phyloP scores from a whole-genome alignment of 2,329 filamentous ascomycete species.

The Blumeria graminis region DNA sequence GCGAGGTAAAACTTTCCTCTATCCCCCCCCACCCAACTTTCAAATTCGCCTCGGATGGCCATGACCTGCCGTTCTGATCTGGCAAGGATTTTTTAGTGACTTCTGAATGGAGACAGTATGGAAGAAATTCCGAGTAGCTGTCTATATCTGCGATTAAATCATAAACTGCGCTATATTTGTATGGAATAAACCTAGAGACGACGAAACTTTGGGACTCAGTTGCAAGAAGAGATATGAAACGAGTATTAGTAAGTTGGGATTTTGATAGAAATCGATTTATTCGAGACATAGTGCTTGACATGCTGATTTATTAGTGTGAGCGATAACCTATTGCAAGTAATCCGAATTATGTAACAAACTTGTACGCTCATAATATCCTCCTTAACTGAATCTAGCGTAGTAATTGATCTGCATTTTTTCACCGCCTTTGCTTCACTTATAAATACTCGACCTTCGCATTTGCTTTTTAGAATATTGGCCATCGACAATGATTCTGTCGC shows the following conservation, averaged over 20 bases:
- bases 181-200: conserved; percentile 54
- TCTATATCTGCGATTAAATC: conserved; percentile 69
- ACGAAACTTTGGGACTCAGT: conserved; percentile 35
- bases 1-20: conserved; percentile 60
- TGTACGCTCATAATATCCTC: too few relatives aligned
- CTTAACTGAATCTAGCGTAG: too few relatives aligned
- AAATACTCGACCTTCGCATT: too few relatives aligned
- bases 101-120: conserved; percentile 56
- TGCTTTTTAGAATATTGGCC: too few relatives aligned
- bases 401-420: too few relatives aligned
- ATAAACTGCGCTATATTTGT: conserved; percentile 49
- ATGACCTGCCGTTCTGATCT: conserved; percentile 22
- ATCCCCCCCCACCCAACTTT: conserved; percentile 68
- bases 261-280: conserved; percentile 6
- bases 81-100: conserved; percentile 51
- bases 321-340: too few relatives aligned
- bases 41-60: conserved; percentile 54
- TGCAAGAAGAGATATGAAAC: conserved; percentile 19
- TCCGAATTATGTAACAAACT: too few relatives aligned
- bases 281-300: conserved; percentile 10
- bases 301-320: conserved; percentile 2
- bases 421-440: too few relatives aligned
- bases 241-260: conserved; percentile 11
- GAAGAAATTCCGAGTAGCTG: conserved; percentile 68
- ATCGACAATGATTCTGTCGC: too few relatives aligned